Evolutionary conservation across 2,329 filamentous ascomycete genomes (phyloP), one percentile per base, ranked within the genome.

Genomic region (Periglandula ipomoeae): DNA sequence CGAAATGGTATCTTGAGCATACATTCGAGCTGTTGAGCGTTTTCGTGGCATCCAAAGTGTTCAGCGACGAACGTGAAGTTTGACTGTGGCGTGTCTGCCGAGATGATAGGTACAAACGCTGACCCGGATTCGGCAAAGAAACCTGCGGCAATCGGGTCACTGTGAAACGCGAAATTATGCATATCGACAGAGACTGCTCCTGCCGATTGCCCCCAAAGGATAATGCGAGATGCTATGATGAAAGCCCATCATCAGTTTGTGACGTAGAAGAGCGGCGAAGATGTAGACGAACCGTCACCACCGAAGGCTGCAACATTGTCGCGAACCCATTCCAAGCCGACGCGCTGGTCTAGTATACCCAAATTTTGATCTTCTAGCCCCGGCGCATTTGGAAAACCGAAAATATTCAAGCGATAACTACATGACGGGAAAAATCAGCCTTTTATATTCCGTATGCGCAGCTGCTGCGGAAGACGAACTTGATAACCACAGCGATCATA

Each of bases 311-410:
- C 49, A 15, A 53, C 41, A 32, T 56, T 55, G 20, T 55, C 53
- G 9, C 44, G 52, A 11, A 53, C 49, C 54, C 54, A 56, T 44
- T 56, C 51, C 11, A 56, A 39, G 10, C 53, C 54, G 3, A 34
- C 37, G n/a, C 4, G 53, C 32, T 56, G 53, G 44, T 53, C 53
- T 11, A 51, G 46, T 4, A 55, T 52, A 7, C 51, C 53, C 10
- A 54, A 46, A 19, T 56, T 56, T 11, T 55, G 53, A 1, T 47
- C 32, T 7, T 41, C 39, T 10, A 54, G 19, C 6, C 46, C 53
- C 13, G 49, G 51, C 38, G 52, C 49, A 10, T 50, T 55, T 1
- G 53, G 53, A n/a, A 56, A 55, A 37, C 53, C 37, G 23, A 47
- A 50, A 24, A 50, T 37, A 27, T 47, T 47, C 2, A 48, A n/a